Evolutionary conservation across 208 protist species (phyloP).

Genomic region (Trypanosomatidae sp.): DNA sequence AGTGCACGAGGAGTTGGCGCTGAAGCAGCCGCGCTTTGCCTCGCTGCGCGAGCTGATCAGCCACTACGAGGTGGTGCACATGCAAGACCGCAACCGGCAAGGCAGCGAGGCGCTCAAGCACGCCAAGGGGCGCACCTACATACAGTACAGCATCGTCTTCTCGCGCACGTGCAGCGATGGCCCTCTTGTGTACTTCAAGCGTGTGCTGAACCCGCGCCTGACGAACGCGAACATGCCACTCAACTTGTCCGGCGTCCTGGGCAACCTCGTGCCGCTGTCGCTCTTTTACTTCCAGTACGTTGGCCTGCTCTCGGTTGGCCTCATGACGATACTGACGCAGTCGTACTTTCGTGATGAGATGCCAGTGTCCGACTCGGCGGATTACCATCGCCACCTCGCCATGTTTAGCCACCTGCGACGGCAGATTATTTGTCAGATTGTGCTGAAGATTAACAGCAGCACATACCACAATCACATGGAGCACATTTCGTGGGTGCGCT

Average conservation of each 20-base stretch:
- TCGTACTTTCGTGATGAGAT: conserved; percentile 72
- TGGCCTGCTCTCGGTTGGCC: conserved; percentile 60
- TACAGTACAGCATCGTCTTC: conserved; percentile 73
- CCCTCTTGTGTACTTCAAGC: conserved; percentile 64
- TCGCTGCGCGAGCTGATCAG: conserved; percentile 52
- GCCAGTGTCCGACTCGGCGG: conserved; percentile 55
- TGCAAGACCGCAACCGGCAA: conserved; percentile 6
- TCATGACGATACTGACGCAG: conserved; percentile 77
- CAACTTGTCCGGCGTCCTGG: conserved; percentile 67
- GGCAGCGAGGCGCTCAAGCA: conserved; percentile 46
- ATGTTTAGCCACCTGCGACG: conserved; percentile 48
- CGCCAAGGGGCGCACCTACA: conserved; percentile 61
- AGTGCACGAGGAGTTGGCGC: conserved; percentile 60
- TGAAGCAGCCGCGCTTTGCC: conserved; percentile 17
- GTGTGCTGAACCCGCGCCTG: conserved; percentile 42
- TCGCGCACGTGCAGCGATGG: conserved; percentile 20
- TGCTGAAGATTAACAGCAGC: conserved; percentile 24
- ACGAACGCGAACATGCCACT: conserved; percentile 37
- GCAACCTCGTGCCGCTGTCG: conserved; percentile 53
- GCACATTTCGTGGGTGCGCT: conserved; percentile 70
- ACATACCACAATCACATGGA: conserved; percentile 17
- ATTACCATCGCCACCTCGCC: conserved; percentile 49
- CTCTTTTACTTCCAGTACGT: conserved; percentile 79
- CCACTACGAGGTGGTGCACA: conserved; percentile 12
- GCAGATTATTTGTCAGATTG: conserved; percentile 65